Conservation (phyloP, 208 protist genomes). For the Wallacemonas sp. region DNA sequence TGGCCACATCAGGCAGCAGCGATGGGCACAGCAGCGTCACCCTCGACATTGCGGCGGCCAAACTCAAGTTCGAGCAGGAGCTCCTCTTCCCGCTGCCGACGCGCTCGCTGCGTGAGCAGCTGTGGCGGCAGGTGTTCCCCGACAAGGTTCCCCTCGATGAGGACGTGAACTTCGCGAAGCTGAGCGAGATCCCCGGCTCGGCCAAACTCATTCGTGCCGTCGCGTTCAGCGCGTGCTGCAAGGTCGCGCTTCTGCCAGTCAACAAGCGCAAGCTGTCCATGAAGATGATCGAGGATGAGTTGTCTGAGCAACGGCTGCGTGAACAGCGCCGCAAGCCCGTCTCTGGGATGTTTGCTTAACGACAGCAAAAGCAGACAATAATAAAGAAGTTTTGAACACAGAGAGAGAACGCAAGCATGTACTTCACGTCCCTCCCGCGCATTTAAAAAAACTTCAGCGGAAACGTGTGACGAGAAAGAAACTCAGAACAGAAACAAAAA, state of each 20-base stretch:
- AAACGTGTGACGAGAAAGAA: no score
- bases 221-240: slow-evolving; percentile 77
- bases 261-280: slow-evolving; percentile 57
- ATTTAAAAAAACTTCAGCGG: no score
- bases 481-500: no score
- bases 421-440: no score
- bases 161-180: slow-evolving; percentile 59
- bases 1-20: slow-evolving; percentile 66
- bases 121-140: slow-evolving; percentile 77
- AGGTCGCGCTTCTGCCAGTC: slow-evolving; percentile 56
- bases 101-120: slow-evolving; percentile 52
- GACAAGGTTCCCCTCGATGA: slow-evolving; percentile 55
- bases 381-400: no score
- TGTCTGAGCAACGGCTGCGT: slow-evolving; percentile 40
- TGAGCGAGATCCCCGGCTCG: slow-evolving; percentile 51
- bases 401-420: no score
- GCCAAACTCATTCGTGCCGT: slow-evolving; percentile 77
- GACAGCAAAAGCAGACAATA: no score
- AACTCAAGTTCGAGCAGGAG: slow-evolving; percentile 56
- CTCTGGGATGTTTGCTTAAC: slow-evolving; percentile 73
- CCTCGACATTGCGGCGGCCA: slow-evolving; percentile 52
- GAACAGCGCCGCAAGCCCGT: slow-evolving; percentile 46
- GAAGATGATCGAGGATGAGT: slow-evolving; percentile 65
- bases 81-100: slow-evolving; percentile 64
- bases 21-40: slow-evolving; percentile 23